phyloP scores from a whole-genome alignment of 2,329 filamentous ascomycete species.

The Seiridium unicorne region DNA sequence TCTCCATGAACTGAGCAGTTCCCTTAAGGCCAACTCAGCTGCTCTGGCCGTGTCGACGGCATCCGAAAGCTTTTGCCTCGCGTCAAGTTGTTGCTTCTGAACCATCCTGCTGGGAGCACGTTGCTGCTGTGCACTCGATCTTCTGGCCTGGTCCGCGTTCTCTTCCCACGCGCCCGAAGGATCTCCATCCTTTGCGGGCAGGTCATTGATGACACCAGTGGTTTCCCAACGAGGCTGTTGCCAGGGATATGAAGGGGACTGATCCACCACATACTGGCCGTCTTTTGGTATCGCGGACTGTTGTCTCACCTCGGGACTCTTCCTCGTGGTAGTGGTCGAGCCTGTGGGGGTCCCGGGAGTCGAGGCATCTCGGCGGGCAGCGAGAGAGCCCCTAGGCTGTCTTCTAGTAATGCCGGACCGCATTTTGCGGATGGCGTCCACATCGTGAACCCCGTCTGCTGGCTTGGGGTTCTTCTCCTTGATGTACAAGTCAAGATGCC shows the following conservation, averaged over 20 bases:
- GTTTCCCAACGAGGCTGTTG: slow-evolving; percentile 69
- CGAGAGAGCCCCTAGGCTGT: slow-evolving; percentile 68
- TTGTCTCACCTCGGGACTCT: background rate
- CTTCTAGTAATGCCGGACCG: slow-evolving; percentile 83
- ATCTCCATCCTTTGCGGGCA: slow-evolving; percentile 52
- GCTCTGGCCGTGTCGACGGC: slow-evolving; percentile 78
- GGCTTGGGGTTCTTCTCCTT: slow-evolving; percentile 89
- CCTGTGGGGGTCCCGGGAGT: slow-evolving; percentile 54
- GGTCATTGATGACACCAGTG: slow-evolving; percentile 76
- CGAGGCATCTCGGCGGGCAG: slow-evolving; percentile 59
- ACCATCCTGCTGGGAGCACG: slow-evolving; percentile 47
- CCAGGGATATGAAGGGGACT: slow-evolving; percentile 47
- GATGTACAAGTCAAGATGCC: slow-evolving; percentile 92
- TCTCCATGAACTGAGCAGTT: slow-evolving; percentile 77
- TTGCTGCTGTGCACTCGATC: slow-evolving; percentile 21
- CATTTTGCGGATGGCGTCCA: slow-evolving; percentile 82
- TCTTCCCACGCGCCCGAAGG: slow-evolving; percentile 28
- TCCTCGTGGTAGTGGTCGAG: slow-evolving; percentile 3
- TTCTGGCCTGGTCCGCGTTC: slow-evolving; percentile 4
- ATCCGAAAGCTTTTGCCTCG: slow-evolving; percentile 62
- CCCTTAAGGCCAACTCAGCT: slow-evolving; percentile 79
- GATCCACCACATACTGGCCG: slow-evolving; percentile 39
- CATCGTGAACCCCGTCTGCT: slow-evolving; percentile 83
- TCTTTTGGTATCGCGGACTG: slow-evolving; percentile 38
- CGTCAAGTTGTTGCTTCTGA: slow-evolving; percentile 62